phyloP scores from a whole-genome alignment of 495 filamentous ascomycete genomes.

The Tuber microsphaerosporum region DNA sequence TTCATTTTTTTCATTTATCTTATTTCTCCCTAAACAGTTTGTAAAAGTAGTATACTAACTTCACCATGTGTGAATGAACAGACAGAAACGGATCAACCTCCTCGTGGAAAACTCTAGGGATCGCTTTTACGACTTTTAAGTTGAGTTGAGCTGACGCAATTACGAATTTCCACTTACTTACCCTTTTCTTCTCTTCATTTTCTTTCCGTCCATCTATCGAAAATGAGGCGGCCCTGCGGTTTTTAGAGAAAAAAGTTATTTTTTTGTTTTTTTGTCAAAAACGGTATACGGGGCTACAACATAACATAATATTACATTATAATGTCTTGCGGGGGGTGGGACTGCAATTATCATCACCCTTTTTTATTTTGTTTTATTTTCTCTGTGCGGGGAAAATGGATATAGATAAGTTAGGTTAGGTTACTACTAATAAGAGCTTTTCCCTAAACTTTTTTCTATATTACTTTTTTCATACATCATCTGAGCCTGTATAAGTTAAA shows the following conservation, averaged over 20 bases:
- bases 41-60: background rate
- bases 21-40: background rate
- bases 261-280: background rate
- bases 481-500: too few species aligned
- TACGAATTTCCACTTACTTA: background rate
- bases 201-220: background rate
- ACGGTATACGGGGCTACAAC: background rate
- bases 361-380: background rate
- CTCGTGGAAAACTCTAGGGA: background rate
- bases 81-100: background rate
- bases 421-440: background rate
- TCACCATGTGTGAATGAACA: background rate
- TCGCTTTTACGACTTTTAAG: background rate
- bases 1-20: background rate
- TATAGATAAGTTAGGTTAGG: background rate
- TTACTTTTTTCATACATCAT: background rate
- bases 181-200: background rate
- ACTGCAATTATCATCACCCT: background rate
- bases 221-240: background rate
- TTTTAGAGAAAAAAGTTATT: background rate
- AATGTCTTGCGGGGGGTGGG: background rate
- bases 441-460: background rate
- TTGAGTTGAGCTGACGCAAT: background rate
- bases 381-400: background rate
- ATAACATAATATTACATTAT: background rate